Evolutionary conservation across 2,329 filamentous ascomycete genomes (phyloP).

Genomic region (Paecilomyces niveus): DNA sequence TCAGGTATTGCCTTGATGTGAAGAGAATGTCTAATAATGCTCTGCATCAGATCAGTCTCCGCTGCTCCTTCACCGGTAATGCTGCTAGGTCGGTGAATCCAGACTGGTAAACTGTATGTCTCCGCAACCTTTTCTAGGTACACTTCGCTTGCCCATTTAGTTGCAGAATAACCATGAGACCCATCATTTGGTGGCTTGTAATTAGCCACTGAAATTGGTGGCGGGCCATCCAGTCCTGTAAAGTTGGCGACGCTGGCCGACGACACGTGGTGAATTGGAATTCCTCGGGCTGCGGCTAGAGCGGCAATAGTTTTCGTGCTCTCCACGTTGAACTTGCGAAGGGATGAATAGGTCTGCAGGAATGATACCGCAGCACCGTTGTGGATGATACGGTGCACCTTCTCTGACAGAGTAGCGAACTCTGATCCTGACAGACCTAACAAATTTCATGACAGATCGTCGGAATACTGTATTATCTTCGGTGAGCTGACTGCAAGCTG

Average conservation of each 20-base stretch:
- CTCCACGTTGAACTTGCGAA: conserved; percentile 17
- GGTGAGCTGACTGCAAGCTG: no score
- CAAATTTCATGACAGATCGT: no score
- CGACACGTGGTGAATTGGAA: conserved; percentile 28
- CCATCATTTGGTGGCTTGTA: conserved; percentile 17
- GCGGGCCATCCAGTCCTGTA: conserved; percentile 11
- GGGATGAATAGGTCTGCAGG: conserved; percentile 18
- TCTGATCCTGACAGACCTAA: no score
- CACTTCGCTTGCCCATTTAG: conserved; percentile 35
- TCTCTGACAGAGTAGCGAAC: no score
- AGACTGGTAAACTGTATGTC: conserved; percentile 4
- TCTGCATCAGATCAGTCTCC: no score
- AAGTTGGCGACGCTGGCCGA: conserved; percentile 23
- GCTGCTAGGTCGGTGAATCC: conserved; percentile 13
- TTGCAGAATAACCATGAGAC: conserved; percentile 26
- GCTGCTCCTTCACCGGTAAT: no score
- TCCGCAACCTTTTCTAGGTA: conserved; percentile 22
- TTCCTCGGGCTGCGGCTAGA: conserved; percentile 8
- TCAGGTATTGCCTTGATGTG: no score
- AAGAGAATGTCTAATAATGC: no score
- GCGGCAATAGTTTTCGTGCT: conserved; percentile 16
- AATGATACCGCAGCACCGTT: conserved; percentile 37
- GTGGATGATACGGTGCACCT: conserved; percentile 36
- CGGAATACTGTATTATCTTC: no score
- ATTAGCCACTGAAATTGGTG: conserved; percentile 9